phyloP scores from a whole-genome alignment of 2,329 filamentous ascomycete species.

The Cladophialophora yegresii region DNA sequence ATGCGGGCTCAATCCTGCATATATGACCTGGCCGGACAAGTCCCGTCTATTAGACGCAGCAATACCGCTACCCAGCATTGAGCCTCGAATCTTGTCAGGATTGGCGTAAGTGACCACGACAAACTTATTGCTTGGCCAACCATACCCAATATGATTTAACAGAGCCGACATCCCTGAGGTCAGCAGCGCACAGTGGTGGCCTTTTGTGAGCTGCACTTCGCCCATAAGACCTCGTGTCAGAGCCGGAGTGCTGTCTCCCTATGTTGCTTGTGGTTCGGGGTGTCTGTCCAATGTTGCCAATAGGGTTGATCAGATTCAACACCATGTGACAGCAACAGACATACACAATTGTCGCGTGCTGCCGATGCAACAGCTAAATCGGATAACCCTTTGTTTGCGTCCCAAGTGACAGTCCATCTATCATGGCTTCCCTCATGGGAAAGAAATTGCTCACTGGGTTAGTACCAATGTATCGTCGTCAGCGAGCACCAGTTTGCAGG shows the following conservation, averaged over 20 bases:
- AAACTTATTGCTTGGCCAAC: not conserved
- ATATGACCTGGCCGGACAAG: not conserved
- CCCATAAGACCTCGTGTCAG: not conserved
- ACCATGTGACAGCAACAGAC: not conserved
- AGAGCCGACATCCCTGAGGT: not conserved
- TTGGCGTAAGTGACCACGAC: conserved; percentile 3
- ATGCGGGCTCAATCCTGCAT: not conserved
- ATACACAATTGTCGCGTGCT: not conserved
- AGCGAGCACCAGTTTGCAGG: conserved; percentile 58
- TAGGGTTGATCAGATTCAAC: not conserved
- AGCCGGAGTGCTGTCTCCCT: not conserved
- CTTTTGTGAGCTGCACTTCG: not conserved
- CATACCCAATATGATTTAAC: not conserved
- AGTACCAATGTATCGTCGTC: not conserved
- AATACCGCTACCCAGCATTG: not conserved
- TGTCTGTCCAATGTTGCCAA: not conserved
- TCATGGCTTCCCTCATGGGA: not conserved
- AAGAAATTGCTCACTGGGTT: not conserved
- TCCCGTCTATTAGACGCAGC: not conserved
- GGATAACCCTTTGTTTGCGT: not conserved
- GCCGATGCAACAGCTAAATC: not conserved
- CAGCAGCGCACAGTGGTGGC: conserved; percentile 7
- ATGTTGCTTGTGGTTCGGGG: not conserved
- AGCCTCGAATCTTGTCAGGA: conserved; percentile 4
- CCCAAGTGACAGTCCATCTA: not conserved